These are phyloP conservation scores for Talaromyces islandicus DNA, from an alignment of 2,329 filamentous ascomycete genomes.

Conservation along the genomic window DNA sequence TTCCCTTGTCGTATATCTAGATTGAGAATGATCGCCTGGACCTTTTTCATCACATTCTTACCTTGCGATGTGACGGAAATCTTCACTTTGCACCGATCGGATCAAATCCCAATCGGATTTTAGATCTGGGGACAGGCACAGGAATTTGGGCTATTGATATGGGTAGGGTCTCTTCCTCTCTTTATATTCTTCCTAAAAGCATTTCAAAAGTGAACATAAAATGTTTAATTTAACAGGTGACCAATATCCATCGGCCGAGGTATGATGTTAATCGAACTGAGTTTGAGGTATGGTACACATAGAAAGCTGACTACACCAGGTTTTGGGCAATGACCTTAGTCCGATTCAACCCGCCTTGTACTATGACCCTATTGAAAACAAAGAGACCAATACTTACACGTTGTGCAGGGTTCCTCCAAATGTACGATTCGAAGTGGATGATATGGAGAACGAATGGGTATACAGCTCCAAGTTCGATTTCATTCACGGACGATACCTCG, in stretches of 20 bases:
- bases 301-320: background rate
- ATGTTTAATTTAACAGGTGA: background rate
- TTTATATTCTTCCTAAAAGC: background rate
- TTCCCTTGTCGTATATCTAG: conserved; percentile 12
- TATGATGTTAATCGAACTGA: background rate
- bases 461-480: conserved; percentile 16
- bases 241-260: conserved; percentile 5
- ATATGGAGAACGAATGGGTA: conserved; percentile 15
- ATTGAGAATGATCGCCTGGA: conserved; percentile 17
- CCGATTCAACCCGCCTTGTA: conserved; percentile 11
- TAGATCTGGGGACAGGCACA: conserved; percentile 44
- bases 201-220: background rate
- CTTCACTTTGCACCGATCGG: conserved; percentile 42
- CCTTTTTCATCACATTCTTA: conserved; percentile 34
- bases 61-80: conserved; percentile 41
- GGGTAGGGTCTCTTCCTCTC: background rate
- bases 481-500: conserved; percentile 16
- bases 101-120: conserved; percentile 32
- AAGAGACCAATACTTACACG: background rate
- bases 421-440: conserved; percentile 17
- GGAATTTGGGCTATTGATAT: conserved; percentile 18
- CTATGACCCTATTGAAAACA: background rate
- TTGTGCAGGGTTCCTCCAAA: conserved; percentile 16
- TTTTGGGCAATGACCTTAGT: conserved; percentile 11
- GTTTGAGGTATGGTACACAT: background rate